Evolutionary conservation across 2,329 filamentous ascomycete genomes (phyloP), one percentile per base, ranked within the genome.

Genomic region (Neocatenulostroma microsporum): DNA sequence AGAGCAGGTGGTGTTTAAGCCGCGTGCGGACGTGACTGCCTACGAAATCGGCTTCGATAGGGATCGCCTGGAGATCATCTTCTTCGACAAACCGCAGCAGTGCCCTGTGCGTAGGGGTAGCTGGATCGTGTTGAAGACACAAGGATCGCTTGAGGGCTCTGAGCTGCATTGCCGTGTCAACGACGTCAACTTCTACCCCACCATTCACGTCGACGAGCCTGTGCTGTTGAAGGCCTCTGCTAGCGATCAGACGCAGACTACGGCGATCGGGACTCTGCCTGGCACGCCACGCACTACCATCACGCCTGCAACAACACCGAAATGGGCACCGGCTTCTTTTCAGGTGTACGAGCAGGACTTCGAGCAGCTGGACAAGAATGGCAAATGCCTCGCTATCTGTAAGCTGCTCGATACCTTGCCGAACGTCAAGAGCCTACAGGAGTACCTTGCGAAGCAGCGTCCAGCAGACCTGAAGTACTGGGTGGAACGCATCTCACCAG

Each of bases 401-500:
- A 54, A 61, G 3, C 53, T 78, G 14, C 60, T 85, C 0, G 65
- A 75, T 10, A 67, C 72, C 1, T 62, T 86, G 3, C 83, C 84
- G 0, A 61, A 70, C 1, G 71, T 88, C 3, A 51, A 63, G 10
- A 63, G 74, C 0, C 78, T 87, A 69, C 66, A 59, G 20, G 41
- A 55, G 0, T 77, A 67, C 40, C 60, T 78, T 10, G 43, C 45
- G 10, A 47, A 48, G 30, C 47, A 57, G 4, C 56, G 58, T 10
- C 57, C 60, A 17, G 49, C 49, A 63, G 64, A 52, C 55, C 50
- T 71, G n/a, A 58, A 54, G 38, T 47, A 56, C 10, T 83, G 78
- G 78, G 58, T 62, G 45, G 66, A 74, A 15, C 62, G 70, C 13
- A 69, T 94, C 8, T 74, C 80, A 1, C 73, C 76, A 2, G 73